A percentile compares a stretch with the other conserved stretches of the same genome.
Evolutionary conservation across 805 yeast genomes (phyloP).

Genomic region (Wickerhamomyces subpelliculosus): DNA sequence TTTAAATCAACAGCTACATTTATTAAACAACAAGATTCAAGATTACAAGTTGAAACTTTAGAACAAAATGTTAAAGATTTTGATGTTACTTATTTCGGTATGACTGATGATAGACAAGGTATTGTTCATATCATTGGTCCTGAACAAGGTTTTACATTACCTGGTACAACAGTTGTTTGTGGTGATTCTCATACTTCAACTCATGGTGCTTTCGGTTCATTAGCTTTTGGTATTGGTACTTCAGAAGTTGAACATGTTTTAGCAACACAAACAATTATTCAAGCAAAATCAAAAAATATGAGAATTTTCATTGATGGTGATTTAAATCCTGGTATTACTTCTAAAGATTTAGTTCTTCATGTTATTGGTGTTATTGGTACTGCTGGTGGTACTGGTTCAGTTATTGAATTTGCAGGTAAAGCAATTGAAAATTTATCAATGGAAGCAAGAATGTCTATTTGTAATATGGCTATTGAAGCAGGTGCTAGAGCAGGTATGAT

Average conservation of each 20-base stretch:
- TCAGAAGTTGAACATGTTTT: conserved; percentile 98
- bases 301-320: conserved; percentile 80
- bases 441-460: conserved; percentile 99
- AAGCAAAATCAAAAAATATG: conserved; percentile 95
- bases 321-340: conserved; percentile 82
- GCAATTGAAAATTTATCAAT: conserved; percentile 86
- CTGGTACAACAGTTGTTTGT: conserved; percentile 98
- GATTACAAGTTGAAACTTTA: conserved; percentile 84
- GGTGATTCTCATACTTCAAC: conserved; percentile 99
- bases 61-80: conserved; percentile 90
- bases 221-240: conserved; percentile 98
- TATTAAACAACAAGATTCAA: conserved; percentile 85
- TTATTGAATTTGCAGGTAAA: conserved; percentile 93
- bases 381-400: conserved; percentile 98
- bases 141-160: conserved; percentile 96
- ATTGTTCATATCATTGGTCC: conserved; percentile 99
- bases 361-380: conserved; percentile 97
- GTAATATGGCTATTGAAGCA: conserved; percentile 98
- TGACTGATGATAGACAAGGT: conserved; percentile 93
- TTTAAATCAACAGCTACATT: conserved; percentile 72
- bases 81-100: conserved; percentile 87
- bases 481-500: conserved; percentile 99
- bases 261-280: conserved; percentile 95
- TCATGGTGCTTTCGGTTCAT: conserved; percentile 96
- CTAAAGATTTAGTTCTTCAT: conserved; percentile 91